Evolutionary conservation across 495 filamentous ascomycete species (phyloP), one percentile per base, ranked within the genome.

Genomic region (Mycothermus thermophilus): DNA sequence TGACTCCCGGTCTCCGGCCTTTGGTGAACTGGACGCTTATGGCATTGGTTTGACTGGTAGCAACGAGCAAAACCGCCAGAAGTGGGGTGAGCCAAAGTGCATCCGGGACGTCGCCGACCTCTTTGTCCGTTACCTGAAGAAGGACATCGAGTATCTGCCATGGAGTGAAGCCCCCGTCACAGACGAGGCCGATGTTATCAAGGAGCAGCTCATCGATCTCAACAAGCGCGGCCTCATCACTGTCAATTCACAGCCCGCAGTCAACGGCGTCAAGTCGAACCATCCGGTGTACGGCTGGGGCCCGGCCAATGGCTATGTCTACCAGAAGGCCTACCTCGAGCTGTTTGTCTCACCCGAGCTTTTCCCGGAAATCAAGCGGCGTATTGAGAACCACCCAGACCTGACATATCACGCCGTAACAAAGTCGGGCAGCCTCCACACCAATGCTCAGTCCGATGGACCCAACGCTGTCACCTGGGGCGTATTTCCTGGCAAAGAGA

Each of bases 381-480:
- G 85, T 24, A 86, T 96, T 37, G 74, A 88, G 33, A 58, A 69
- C 29, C 74, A 87, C 43, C 69, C 77, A 19, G 77, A 93, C 32
- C 57, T 99, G 38, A 93, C 87, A 1, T 99, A 92, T 60, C 92
- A 94, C 44, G 83, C 85, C 23, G 83, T 94, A 25, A 84, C 79
- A 38, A 83, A 81, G 52, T 63, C 66, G 2, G 86, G 87, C 10
- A 72, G 77, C 38, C 66, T 96, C 35, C 72, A 74, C 47, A 92
- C 84, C n/a, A 95, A 96, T 48, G 72, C 82, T 9, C 72, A 71
- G 16, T 74, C 73, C 24, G 83, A 87, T 29, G 84, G 80, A 10
- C 92, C 92, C 16, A 99, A 96, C 48, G 92, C 92, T 8, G 77
- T 99, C 32, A 99, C 92, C 3, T 99, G 92, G 92, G 92, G 92